Base-by-base conservation (phyloP, 306 rosid species). In the Vachellia pachyceras region DNA sequence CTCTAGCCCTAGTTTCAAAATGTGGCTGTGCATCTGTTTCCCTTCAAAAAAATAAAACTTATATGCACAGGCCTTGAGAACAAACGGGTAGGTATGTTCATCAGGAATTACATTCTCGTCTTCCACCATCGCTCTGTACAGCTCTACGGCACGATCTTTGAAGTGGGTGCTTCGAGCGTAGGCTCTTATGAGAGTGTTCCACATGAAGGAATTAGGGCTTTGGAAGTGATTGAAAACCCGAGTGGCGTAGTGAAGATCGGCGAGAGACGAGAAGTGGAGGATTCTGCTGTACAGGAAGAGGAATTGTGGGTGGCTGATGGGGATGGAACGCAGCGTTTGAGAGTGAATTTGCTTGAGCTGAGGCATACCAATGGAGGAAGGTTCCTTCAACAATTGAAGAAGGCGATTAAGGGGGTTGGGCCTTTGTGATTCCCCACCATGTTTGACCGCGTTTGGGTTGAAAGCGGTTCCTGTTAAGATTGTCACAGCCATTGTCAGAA, bases 161-260 rank as follows among this genome's bases (percentile, higher is more conserved):
- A 47, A 79, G 22, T 66, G 80, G 23, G 69, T 41, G 88, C 87
- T 91, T 73, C 91, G 86, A 0, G 98, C 90, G 70, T 91, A 86
- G 65, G 91, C 91, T 80, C 88, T 60, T 41, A 94, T 87, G 81
- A 94, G 94, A 73, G 91, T 89, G 86, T 94, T 94, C 97, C 98
- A 94, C 90, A 85, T 85, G 83, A 94, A 94, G 61, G 97, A 89
- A 77, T 92, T 92, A 58, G 95, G 94, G 40, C 57, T 66, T 2
- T 68, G 45, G 14, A 89, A 81, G 69, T 82, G 92, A 72, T 66
- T 60, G 72, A 94, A 90, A 6, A 89, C 88, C 2, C 86, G 93
- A 57, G 81, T 75, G 8, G 97, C 93, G 52, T 94, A 91, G 76
- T 64, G 81, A 68, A 89, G 75, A 78, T 91, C 82, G 20, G 76